Percentiles rank a stretch among this genome's conserved stretches.
Conservation (phyloP, 2,329 filamentous ascomycete genomes). For the Microascus cirrosus region DNA sequence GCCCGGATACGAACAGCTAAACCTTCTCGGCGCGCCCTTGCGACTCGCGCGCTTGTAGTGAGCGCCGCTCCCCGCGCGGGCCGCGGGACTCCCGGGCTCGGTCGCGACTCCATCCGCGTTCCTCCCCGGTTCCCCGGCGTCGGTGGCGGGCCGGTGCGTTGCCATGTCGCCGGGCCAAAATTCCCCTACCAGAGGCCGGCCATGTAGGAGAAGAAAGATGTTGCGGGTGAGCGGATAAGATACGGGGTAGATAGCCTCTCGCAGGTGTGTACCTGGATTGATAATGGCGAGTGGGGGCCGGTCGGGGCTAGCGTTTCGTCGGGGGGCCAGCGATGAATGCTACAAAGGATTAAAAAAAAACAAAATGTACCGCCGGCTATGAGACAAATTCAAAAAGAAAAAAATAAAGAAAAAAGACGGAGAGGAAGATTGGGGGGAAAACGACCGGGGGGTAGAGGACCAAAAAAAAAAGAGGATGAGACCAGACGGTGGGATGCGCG, state of each 20-base stretch:
- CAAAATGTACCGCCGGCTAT: background rate
- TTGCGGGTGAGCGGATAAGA: background rate
- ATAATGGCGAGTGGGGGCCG: background rate
- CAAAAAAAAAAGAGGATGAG: no score
- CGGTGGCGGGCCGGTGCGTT: slow-evolving; percentile 1
- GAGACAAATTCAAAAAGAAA: background rate
- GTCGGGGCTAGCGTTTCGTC: background rate
- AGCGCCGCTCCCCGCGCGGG: background rate
- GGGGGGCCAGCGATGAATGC: background rate
- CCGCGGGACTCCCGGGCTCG: background rate
- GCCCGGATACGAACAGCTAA: slow-evolving; percentile 55
- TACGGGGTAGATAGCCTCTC: background rate
- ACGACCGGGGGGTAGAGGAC: background rate
- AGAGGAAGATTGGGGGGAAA: background rate
- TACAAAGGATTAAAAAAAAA: background rate
- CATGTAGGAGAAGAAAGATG: background rate
- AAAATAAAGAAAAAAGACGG: background rate
- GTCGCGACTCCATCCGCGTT: background rate
- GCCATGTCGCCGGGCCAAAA: background rate
- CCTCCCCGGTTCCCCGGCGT: background rate
- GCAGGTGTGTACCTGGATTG: background rate
- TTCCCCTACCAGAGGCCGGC: background rate
- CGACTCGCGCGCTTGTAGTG: slow-evolving; percentile 40
- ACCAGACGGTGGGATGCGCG: background rate
- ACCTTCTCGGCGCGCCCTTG: slow-evolving; percentile 37